These are phyloP conservation scores for Trichoderma orchidacearum DNA, from an alignment of 495 filamentous ascomycete species.

Conservation along the genomic window DNA sequence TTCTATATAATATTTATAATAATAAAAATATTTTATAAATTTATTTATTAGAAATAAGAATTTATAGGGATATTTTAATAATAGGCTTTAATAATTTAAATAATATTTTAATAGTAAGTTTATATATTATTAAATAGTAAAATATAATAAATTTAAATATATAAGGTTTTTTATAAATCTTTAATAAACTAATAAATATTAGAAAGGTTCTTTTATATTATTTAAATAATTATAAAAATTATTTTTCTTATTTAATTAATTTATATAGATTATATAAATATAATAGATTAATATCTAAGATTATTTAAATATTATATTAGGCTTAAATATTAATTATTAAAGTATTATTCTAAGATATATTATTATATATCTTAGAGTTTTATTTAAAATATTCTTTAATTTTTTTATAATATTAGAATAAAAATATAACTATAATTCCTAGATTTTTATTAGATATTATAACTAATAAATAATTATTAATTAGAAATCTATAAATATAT, in stretches of 20 bases:
- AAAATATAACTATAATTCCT: constrained; percentile 1
- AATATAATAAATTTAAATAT: too few species aligned
- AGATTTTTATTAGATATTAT: too few species aligned
- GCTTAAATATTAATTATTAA: constrained; percentile 1
- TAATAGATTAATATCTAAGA: not conserved
- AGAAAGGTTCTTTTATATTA: constrained; percentile 6
- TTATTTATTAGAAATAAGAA: too few species aligned
- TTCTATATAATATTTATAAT: too few species aligned
- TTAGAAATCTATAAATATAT: not conserved
- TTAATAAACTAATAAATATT: not conserved
- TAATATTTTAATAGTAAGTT: too few species aligned
- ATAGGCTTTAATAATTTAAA: too few species aligned
- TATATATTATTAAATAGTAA: too few species aligned
- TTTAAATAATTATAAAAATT: constrained; percentile 2
- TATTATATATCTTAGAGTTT: not conserved
- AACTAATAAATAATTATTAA: not conserved
- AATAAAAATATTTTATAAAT: too few species aligned
- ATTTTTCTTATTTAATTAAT: constrained; percentile 6
- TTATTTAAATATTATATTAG: not conserved
- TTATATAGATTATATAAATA: not conserved
- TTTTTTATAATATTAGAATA: not conserved
- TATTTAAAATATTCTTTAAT: not conserved
- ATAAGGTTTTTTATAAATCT: too few species aligned
- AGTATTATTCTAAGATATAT: not conserved
- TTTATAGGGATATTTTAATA: too few species aligned